Evolutionary conservation across 495 filamentous ascomycete genomes (phyloP), one percentile per base, ranked within the genome.

Genomic region (Xylaria longipes): DNA sequence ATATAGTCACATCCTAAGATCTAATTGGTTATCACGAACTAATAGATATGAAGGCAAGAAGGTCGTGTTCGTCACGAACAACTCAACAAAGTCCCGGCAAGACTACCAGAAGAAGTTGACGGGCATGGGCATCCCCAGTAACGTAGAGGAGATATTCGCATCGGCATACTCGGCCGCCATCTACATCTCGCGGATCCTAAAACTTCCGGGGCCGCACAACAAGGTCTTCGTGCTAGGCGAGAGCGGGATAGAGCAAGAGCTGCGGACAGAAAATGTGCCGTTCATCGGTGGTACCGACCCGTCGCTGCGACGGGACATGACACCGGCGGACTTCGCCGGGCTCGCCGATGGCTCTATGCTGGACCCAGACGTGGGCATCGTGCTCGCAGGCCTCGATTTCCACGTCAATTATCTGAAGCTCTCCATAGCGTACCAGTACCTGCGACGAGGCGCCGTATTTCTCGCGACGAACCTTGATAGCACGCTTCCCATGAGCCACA

Each of bases 51-150:
- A 35, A 96, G 94, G 93, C 67, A 99, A 99, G 80, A 92, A 91
- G 81, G 84, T 96, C 22, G 90, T 99, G 70, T 99, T 99, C 79
- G 96, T 99, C 57, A 98, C 96, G 4, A 99, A 99, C 81, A 99
- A 99, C 86, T 97, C 93, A 79, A 98, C 96, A 35, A 98, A 98
- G 79, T 97, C 95, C 22, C 93, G 96, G 22, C 86, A 89, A 31
- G 93, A 97, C 76, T 98, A 98, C 81, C 90, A 91, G 80, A 94
- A 95, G 82, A 98, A 98, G 75, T 89, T 99, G 58, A 89, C 91
- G n/a, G 81, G 78, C 29, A 84, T 97, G 75, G 93, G 93, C 0
- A 97, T 99, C 71, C 91, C 92, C 0, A 90, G 89, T 72, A 85
- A 86, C 64, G 88, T 85, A 22, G 93, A 98, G 80, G 97, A 99